A percentile compares a stretch with the other conserved stretches of the same genome.
Evolutionary conservation across 2,329 filamentous ascomycete genomes (phyloP).

Genomic region (Diaporthe ampelina): DNA sequence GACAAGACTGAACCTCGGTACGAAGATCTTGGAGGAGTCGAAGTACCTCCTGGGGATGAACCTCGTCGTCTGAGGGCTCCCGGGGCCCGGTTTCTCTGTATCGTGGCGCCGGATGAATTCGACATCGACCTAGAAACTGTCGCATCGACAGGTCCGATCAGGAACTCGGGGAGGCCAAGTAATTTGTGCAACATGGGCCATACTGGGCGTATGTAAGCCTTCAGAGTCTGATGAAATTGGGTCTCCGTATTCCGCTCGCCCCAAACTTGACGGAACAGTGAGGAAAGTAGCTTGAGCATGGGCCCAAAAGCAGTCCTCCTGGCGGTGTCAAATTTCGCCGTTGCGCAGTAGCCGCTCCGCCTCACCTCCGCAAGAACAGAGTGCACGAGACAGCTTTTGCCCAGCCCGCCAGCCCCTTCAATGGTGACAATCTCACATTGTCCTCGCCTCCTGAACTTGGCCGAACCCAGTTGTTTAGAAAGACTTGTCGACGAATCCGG

Average conservation of each 20-base stretch:
- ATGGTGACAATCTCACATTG: conserved; percentile 75
- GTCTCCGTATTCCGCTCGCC: conserved; percentile 77
- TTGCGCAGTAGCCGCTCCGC: conserved; percentile 74
- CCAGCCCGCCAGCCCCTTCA: conserved; percentile 73
- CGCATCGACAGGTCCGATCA: conserved; percentile 66
- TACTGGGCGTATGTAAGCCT: conserved; percentile 73
- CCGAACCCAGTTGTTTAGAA: conserved; percentile 67
- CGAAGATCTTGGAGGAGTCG: conserved; percentile 52
- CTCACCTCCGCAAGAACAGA: conserved; percentile 73
- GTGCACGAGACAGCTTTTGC: conserved; percentile 75
- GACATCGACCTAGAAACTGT: conserved; percentile 54
- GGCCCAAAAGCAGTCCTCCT: conserved; percentile 73
- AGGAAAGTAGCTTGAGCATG: conserved; percentile 74
- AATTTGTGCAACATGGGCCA: conserved; percentile 75
- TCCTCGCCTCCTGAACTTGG: conserved; percentile 72
- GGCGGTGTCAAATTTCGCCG: conserved; percentile 75
- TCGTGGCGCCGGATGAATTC: conserved; percentile 51
- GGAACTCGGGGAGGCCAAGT: conserved; percentile 78
- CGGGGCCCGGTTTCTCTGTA: conserved; percentile 45
- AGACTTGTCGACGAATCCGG: conserved; percentile 64
- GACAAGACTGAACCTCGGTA: conserved; percentile 55
- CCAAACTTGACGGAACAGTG: conserved; percentile 77
- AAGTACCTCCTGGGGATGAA: conserved; percentile 60
- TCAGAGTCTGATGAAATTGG: conserved; percentile 71
- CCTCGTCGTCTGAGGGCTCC: conserved; percentile 57